phyloP scores from a whole-genome alignment of 176 grass and related monocot species.

The Oropetium thomaeum region DNA sequence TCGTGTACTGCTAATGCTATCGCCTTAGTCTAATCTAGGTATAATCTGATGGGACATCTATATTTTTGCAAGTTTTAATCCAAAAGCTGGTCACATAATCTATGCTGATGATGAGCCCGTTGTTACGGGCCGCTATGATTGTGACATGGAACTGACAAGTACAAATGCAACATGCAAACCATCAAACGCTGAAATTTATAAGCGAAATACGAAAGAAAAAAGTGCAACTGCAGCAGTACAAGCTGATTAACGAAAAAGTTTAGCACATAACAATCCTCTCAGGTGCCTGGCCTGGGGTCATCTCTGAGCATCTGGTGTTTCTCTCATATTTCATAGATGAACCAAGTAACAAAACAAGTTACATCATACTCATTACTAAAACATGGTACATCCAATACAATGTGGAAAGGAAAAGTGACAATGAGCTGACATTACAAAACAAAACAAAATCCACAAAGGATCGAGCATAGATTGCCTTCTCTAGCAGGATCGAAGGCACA shows the following conservation, averaged over 20 bases:
- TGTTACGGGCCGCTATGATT: background rate
- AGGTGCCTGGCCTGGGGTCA: too few relatives aligned
- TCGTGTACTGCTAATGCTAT: background rate
- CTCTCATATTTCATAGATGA: background rate
- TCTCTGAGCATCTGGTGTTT: too few relatives aligned
- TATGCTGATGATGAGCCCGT: background rate
- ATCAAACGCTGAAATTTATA: background rate
- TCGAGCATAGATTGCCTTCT: background rate
- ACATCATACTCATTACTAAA: background rate
- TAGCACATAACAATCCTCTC: too few relatives aligned
- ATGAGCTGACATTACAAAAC: background rate
- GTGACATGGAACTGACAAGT: background rate
- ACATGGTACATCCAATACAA: background rate
- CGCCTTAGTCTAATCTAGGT: background rate
- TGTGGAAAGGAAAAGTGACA: background rate
- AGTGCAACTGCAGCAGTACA: background rate
- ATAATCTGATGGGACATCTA: background rate
- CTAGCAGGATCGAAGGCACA: background rate
- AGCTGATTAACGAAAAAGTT: background rate
- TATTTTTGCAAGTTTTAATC: background rate
- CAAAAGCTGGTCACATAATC: background rate
- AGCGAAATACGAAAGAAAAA: too few relatives aligned
- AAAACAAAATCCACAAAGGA: background rate
- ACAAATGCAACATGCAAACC: background rate
- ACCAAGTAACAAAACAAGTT: background rate